phyloP scores from a whole-genome alignment of 1,284 basidiomycete genomes.

The Trichosporon sp. region DNA sequence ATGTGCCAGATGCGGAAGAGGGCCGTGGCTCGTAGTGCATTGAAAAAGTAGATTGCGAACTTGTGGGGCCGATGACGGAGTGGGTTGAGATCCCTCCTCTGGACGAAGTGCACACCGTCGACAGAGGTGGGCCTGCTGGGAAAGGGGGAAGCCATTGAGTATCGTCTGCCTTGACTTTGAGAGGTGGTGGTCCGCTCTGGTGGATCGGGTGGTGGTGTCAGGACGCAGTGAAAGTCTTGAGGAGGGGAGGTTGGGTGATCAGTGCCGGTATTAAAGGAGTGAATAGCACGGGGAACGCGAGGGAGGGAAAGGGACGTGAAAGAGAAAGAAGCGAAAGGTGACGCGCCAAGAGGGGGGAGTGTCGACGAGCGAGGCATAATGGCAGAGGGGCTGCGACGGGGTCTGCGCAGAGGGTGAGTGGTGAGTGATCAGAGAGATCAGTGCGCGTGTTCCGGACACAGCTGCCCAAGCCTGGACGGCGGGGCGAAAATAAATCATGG shows the following conservation, averaged over 20 bases:
- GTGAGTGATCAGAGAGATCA: neutral
- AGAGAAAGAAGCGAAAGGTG: neutral
- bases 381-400: neutral
- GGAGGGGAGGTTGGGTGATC: neutral
- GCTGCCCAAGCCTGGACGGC: neutral
- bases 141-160: conserved; percentile 1
- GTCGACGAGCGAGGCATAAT: neutral
- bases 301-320: neutral
- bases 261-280: neutral
- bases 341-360: neutral
- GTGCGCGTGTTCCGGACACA: neutral
- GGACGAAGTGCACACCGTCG: conserved; percentile 4
- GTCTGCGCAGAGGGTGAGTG: neutral
- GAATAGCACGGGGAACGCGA: neutral
- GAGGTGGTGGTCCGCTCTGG: neutral
- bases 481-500: neutral
- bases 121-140: neutral
- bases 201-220: neutral
- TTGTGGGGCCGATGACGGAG: conserved; percentile 34
- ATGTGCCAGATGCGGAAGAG: conserved; percentile 39
- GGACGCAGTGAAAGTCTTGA: neutral
- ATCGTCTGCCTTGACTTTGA: neutral
- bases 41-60: conserved; percentile 22
- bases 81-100: conserved; percentile 15
- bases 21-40: conserved; percentile 38